These are phyloP conservation scores for Penicillium salamii DNA, from an alignment of 495 filamentous ascomycete genomes.

Conservation along the genomic window DNA sequence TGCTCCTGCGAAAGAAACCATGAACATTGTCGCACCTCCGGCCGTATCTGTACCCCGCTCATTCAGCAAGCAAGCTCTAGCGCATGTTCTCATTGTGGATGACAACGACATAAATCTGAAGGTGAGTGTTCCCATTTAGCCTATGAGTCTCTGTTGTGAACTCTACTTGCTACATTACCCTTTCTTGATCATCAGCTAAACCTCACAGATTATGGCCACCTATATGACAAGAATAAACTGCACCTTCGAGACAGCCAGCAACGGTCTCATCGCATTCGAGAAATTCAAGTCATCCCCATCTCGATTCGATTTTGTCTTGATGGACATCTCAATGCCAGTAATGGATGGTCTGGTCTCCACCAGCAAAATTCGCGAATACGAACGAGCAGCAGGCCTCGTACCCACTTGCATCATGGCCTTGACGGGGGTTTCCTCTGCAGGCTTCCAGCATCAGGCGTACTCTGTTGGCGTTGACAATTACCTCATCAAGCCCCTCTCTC, in stretches of 20 bases:
- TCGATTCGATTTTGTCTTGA: slow-evolving; percentile 53
- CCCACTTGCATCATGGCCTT: slow-evolving; percentile 45
- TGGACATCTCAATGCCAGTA: slow-evolving; percentile 67
- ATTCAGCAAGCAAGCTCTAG: background rate
- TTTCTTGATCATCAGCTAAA: background rate
- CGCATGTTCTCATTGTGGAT: slow-evolving; percentile 44
- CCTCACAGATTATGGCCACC: slow-evolving; percentile 37
- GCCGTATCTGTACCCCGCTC: background rate
- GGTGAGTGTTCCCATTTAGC: slow-evolving; percentile 12
- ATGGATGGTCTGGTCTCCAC: slow-evolving; percentile 63
- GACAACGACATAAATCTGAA: slow-evolving; percentile 52
- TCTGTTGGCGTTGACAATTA: slow-evolving; percentile 47
- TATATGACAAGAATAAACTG: slow-evolving; percentile 50
- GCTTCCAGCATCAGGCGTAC: slow-evolving; percentile 40
- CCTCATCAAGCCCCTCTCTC: slow-evolving; percentile 48
- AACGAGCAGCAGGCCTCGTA: slow-evolving; percentile 25
- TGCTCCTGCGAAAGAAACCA: background rate
- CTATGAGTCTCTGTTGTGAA: no score
- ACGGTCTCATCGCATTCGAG: slow-evolving; percentile 58
- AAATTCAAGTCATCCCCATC: slow-evolving; percentile 36
- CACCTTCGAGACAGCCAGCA: slow-evolving; percentile 48
- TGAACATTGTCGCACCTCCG: background rate
- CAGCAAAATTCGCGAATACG: slow-evolving; percentile 52
- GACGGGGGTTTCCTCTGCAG: slow-evolving; percentile 43
- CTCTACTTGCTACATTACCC: background rate